phyloP scores from a whole-genome alignment of 2,329 filamentous ascomycete genomes.

The Colletotrichum coccodes region DNA sequence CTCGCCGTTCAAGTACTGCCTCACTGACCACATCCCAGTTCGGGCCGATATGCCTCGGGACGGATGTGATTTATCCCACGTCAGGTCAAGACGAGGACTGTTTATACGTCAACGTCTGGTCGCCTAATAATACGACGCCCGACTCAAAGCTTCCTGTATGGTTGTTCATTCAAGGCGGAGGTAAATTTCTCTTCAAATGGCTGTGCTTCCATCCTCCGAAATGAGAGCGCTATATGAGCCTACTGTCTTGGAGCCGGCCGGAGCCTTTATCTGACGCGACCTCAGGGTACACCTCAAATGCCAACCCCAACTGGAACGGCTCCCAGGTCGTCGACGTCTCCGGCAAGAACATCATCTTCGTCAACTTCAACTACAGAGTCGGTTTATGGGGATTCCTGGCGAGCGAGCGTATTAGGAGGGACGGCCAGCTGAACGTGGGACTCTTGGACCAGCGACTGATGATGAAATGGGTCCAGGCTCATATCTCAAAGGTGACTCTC shows the following conservation, averaged over 20 bases:
- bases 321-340: slow-evolving; percentile 56
- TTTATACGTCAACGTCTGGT: slow-evolving; percentile 73
- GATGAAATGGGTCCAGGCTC: slow-evolving; percentile 68
- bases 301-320: slow-evolving; percentile 64
- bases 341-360: slow-evolving; percentile 59
- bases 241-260: neutral
- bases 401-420: slow-evolving; percentile 60
- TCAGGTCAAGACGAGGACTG: slow-evolving; percentile 67
- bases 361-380: slow-evolving; percentile 73
- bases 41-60: slow-evolving; percentile 55
- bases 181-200: slow-evolving; percentile 22
- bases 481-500: slow-evolving; percentile 60
- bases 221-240: neutral
- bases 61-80: slow-evolving; percentile 43
- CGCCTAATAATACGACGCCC: slow-evolving; percentile 63
- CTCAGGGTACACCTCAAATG: slow-evolving; percentile 55
- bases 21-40: slow-evolving; percentile 45
- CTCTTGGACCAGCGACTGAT: slow-evolving; percentile 71
- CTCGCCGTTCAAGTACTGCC: neutral
- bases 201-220: neutral
- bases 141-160: slow-evolving; percentile 72
- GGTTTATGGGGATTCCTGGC: slow-evolving; percentile 72
- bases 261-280: neutral
- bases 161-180: slow-evolving; percentile 65
- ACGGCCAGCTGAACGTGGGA: slow-evolving; percentile 71